Evolutionary conservation across 2,329 filamentous ascomycete species (phyloP), one percentile per base, ranked within the genome.

Genomic region (Tolypocladium paradoxum): DNA sequence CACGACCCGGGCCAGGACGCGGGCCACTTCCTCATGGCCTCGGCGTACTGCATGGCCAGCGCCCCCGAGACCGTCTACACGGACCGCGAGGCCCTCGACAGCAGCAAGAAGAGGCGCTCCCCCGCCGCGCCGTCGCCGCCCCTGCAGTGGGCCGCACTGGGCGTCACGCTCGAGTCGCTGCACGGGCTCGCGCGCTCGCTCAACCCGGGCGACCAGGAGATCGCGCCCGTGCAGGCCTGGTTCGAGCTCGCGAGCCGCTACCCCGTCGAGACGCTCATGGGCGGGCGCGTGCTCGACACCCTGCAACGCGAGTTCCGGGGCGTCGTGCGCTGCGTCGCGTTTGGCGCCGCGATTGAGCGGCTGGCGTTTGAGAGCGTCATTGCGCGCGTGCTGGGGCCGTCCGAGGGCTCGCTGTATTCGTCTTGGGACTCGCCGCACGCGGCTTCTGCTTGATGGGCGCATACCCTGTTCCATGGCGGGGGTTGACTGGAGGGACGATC

Each of bases 201-300:
- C 27, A 75, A 73, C 60, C 66, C 69, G 4, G 66, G 70, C 31
- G 56, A 63, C 49, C 52, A 62, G 20, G 76, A 79, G 61, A 60
- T 79, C 38, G 72, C 76, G 31, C 76, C 77, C 18, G 73, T 79
- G 29, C 76, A 79, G 64, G 76, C 72, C 1, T 79, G 76, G 76
- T 80, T 79, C 61, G 76, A 79, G 67, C 69, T 79, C 29, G 70
- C 70, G 27, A 61, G 56, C 4, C 61, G 66, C 37, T 77, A 73
- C 57, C 70, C 72, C 24, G 56, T 65, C n/a, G 67, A 58, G 12
- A 51, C 67, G 18, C 64, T 77, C n/a, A 60, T 75, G 50, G 60
- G 68, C 47, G 53, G 52, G 0, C 60, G 59, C 24, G 61, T 68
- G 36, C 58, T 77, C 40, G 69, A 68, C 11, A 49, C 51, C 29